Base-by-base conservation (phyloP, 2,329 filamentous ascomycete genomes). In the Aspergillus novofumigatus region DNA sequence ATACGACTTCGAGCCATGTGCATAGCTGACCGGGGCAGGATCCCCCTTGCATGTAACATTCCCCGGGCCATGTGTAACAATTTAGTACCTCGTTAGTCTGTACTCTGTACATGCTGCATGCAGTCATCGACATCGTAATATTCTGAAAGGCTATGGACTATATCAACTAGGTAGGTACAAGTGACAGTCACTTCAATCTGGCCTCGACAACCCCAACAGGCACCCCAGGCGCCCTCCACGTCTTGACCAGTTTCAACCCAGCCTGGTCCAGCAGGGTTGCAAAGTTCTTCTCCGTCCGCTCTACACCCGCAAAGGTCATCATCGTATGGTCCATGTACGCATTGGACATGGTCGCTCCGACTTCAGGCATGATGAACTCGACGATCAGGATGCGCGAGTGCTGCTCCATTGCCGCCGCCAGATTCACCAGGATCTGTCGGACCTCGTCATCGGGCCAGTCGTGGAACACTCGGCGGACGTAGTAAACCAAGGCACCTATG, bases 391-490 rank as follows among this genome's bases (percentile, higher is more conserved):
- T 32, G 4, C 62, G 51, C 6, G 59, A 63, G 10, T 38, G 52
- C 3, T 61, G 54, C 6, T 60, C 61, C 65, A 71, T 68, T 14
- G 65, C 64, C 0, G 35, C 57, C 11, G 60, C 58, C 17, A 68
- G 51, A 8, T 64, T 63, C 6, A 54, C 25, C 8, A 71, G 60
- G 47, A 71, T 68, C 25, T 60, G 42, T 2, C 25, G 42, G 4
- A 47, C 49, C 47, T 55, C 58, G 45, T 60, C 50, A 48, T 59
- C 53, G 26, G 59, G 61, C 63, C 66, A 72, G 59, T 72, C 68
- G 54, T 72, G 70, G n/a, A 72, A 54, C 28, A 65, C 58, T 41
- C 66, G 67, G n/a, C 69, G 68, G 10, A 72, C 52, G 56, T 69
- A 71, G 51, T 72, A 72, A 1, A 65, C 60, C n/a, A 62, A 56